phyloP scores from a whole-genome alignment of 1,284 basidiomycete species.

The Tremellales sp. region DNA sequence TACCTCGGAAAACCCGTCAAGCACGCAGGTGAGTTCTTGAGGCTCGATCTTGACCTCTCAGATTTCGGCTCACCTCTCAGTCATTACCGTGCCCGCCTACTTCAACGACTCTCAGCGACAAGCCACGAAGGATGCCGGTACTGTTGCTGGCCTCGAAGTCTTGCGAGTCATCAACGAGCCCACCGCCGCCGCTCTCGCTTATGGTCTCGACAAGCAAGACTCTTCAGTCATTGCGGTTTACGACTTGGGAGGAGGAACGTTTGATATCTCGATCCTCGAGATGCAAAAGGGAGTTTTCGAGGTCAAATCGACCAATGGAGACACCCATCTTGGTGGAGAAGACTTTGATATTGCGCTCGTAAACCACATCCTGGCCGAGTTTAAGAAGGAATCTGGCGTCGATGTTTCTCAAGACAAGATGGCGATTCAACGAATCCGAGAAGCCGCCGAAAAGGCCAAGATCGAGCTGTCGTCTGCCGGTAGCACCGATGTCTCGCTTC shows the following conservation, averaged over 20 bases:
- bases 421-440: conserved; percentile 98
- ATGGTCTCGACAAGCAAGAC: conserved; percentile 79
- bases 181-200: conserved; percentile 94
- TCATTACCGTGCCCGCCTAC: conserved; percentile 95
- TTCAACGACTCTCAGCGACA: conserved; percentile 99
- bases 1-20: conserved; percentile 91
- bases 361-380: conserved; percentile 80
- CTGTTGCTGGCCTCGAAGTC: conserved; percentile 94
- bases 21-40: conserved; percentile 58
- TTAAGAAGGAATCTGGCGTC: conserved; percentile 87
- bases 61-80: conserved; percentile 56
- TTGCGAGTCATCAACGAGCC: conserved; percentile 99
- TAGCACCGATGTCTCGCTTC: conserved; percentile 93
- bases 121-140: conserved; percentile 94
- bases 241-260: conserved; percentile 90
- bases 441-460: conserved; percentile 99
- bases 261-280: conserved; percentile 97
- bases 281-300: conserved; percentile 99
- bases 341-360: conserved; percentile 94
- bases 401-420: conserved; percentile 83
- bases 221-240: conserved; percentile 92
- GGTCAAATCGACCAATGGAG: conserved; percentile 98
- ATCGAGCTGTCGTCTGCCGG: conserved; percentile 91
- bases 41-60: not conserved
- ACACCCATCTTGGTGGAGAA: conserved; percentile 97